Conservation (phyloP, 2,329 filamentous ascomycete genomes). For the Furcasterigmium sp. region DNA sequence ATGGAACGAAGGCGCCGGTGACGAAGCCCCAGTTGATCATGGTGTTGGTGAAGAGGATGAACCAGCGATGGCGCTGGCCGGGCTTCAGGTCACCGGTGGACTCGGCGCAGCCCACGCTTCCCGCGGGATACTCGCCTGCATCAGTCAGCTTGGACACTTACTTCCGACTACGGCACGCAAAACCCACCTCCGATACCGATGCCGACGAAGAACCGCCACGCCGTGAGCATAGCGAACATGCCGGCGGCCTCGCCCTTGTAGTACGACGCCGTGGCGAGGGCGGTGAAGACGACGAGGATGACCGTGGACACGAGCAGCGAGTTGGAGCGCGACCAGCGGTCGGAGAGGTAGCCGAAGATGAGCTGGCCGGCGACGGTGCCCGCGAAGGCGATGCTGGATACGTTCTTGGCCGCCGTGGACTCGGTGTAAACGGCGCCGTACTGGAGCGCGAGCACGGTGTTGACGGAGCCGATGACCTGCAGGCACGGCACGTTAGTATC, state of each 20-base stretch:
- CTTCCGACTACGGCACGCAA: neutral
- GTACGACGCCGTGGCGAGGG: constrained; percentile 72
- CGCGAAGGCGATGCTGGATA: constrained; percentile 78
- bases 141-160: neutral
- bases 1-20: constrained; percentile 69
- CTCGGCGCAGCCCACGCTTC: constrained; percentile 79
- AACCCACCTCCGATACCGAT: constrained; percentile 67
- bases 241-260: constrained; percentile 62
- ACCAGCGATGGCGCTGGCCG: constrained; percentile 85
- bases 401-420: constrained; percentile 67
- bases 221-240: constrained; percentile 70
- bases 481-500: neutral
- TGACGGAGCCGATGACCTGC: constrained; percentile 82
- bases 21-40: constrained; percentile 85
- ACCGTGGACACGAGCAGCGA: constrained; percentile 75
- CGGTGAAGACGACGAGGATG: constrained; percentile 81
- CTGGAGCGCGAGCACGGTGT: constrained; percentile 64
- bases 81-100: constrained; percentile 74
- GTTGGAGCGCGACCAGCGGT: constrained; percentile 81
- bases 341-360: constrained; percentile 73
- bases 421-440: constrained; percentile 66
- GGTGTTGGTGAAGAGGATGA: constrained; percentile 83
- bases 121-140: constrained; percentile 69
- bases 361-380: constrained; percentile 82
- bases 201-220: constrained; percentile 78